Percentiles rank a stretch among this genome's conserved stretches.
phyloP scores from a whole-genome alignment of 352 stramenopile species.

The Pythium coloratum region DNA sequence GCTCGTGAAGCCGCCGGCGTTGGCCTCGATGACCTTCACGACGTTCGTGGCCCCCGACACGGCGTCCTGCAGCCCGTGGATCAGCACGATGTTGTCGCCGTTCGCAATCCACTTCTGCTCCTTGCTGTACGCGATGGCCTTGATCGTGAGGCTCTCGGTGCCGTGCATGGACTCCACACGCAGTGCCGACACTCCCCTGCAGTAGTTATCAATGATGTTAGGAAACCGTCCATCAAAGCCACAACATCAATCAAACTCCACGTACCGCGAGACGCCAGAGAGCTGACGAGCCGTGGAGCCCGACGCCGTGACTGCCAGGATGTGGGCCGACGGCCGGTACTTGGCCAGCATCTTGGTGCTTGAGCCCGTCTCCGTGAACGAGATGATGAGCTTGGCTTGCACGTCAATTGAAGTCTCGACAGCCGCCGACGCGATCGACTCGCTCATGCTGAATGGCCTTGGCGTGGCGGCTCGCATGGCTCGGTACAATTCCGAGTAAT shows the following conservation, averaged over 20 bases:
- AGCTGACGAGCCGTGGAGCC: conserved; percentile 67
- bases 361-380: conserved; percentile 94
- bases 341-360: conserved; percentile 96
- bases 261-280: conserved; percentile 74
- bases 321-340: conserved; percentile 89
- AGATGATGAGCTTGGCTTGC: conserved; percentile 95
- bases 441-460: conserved; percentile 68
- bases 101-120: conserved; percentile 77
- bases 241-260: neutral
- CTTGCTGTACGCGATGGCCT: conserved; percentile 83
- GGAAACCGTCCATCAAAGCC: neutral
- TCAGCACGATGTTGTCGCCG: conserved; percentile 87
- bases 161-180: conserved; percentile 78
- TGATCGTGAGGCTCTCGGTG: conserved; percentile 83
- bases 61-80: conserved; percentile 88
- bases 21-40: conserved; percentile 87
- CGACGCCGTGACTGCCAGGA: conserved; percentile 90
- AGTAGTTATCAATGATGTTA: neutral
- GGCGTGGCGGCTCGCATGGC: conserved; percentile 44
- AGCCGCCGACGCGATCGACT: conserved; percentile 96
- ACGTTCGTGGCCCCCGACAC: conserved; percentile 85
- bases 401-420: conserved; percentile 98
- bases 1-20: conserved; percentile 62
- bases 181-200: conserved; percentile 67
- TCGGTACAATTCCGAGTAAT: conserved; percentile 75